Evolutionary conservation across 805 yeast genomes (phyloP), one percentile per base, ranked within the genome.

Genomic region (Starmerella gropengiesseri): DNA sequence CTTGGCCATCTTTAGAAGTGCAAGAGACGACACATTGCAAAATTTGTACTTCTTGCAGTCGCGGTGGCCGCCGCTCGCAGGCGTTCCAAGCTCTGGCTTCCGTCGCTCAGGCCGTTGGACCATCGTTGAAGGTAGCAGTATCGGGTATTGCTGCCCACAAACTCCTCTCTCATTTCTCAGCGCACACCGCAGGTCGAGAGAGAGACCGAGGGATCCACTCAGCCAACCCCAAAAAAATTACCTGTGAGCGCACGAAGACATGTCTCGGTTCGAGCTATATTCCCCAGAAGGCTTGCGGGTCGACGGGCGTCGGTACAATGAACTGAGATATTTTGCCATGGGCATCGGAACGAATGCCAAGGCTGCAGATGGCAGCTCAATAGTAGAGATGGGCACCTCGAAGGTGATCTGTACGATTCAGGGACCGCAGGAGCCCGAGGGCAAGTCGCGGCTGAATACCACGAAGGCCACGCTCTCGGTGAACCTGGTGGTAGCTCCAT

Each of bases 301-400:
- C 12, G 97, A 91, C 60, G 98, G 98, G 2, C 75, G 98, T 54
- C 71, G 98, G 49, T 86, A 91, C 86, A 85, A 89, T 55, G 98
- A 91, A 60, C 69, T 87, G 33, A 77, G 97, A 38, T 71, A 78
- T 23, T 83, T 91, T 55, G 75, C 74, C 29, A 82, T 94, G 57
- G 73, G 76, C 16, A 76, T 84, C 41, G 85, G 85, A 56, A 86
- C 97, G 1, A 96, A 87, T 55, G 85, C 95, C 5, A 75, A 71
- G 52, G 48, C 61, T 1, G 72, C 91, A 2, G 96, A 89, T 62
- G 98, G 97, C 6, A 87, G 96, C 1, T 77, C 96, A 2, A 81
- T 79, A 52, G 77, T 91, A 17, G 91, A 87, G 60, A 93, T 81
- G 62, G 98, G 98, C 23, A 83, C 84, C 51, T 77, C 95, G 34